These are phyloP conservation scores for Acmispon strigosus DNA, from an alignment of 306 rosid genomes.

Conservation along the genomic window DNA sequence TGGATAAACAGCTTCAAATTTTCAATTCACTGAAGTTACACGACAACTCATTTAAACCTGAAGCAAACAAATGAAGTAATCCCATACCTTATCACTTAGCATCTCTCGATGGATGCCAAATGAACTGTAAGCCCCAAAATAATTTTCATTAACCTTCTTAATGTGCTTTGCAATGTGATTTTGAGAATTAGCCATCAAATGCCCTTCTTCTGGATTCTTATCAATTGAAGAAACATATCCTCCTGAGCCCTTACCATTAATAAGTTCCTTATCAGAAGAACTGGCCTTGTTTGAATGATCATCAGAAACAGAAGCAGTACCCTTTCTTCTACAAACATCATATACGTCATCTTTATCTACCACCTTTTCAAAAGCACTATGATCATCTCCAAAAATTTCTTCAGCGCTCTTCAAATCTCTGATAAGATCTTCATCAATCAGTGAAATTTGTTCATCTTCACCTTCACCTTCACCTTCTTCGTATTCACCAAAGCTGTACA, in stretches of 20 bases:
- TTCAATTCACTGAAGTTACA: not conserved
- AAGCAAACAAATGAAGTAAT: conserved; percentile 11
- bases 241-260: conserved; percentile 28
- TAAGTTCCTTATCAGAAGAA: conserved; percentile 29
- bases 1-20: not conserved
- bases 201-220: conserved; percentile 23
- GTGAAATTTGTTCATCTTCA: conserved; percentile 40
- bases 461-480: conserved; percentile 51
- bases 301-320: conserved; percentile 29
- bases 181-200: conserved; percentile 32
- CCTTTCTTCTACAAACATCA: conserved; percentile 17
- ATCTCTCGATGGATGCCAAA: conserved; percentile 94
- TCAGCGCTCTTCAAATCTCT: conserved; percentile 36
- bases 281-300: conserved; percentile 23
- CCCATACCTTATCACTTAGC: conserved; percentile 81
- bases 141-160: conserved; percentile 65
- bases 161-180: conserved; percentile 44
- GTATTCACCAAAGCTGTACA: conserved; percentile 70
- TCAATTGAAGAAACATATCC: conserved; percentile 25
- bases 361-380: conserved; percentile 18
- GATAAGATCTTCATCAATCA: conserved; percentile 39
- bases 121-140: conserved; percentile 88
- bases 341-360: conserved; percentile 10
- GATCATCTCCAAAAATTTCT: conserved; percentile 24
- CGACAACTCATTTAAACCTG: not conserved